Base-by-base conservation (phyloP, 1,139 yeast genomes). In the Protomyces macrosporus region DNA sequence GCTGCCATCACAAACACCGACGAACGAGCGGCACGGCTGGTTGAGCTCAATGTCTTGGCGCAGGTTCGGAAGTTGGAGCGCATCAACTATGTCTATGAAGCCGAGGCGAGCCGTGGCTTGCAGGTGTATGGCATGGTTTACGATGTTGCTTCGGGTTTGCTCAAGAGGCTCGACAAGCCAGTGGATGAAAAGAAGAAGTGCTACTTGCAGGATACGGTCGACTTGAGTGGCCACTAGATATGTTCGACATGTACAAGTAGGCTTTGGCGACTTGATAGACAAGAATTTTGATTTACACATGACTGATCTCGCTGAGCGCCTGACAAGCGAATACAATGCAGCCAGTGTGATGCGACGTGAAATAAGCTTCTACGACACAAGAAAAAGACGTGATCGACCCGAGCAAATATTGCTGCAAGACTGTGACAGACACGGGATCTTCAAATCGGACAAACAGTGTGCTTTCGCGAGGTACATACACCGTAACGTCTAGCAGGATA, bases 81-180 rank as follows among this genome's bases (percentile, higher is more conserved):
- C 70, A 89, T 87, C 71, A 88, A 89, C 40, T 83, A 87, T 64
- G 96, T 95, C 40, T 81, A 84, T 67, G 80, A 81, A 66, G 97
- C 96, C 7, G 77, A 87, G 68, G 81, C 81, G 67, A 80, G 79
- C 66, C 84, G 88, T n/a, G 84, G 86, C n/a, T 80, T 93, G 58
- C 88, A 89, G 75, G 88, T 93, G 52, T 86, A 90, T 82, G 98
- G 97, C 0, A 76, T 91, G 75, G 83, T 93, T 69, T 93, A 91
- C 76, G 90, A 91, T 72, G 97, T 90, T 53, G 84, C 82, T 48
- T 81, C 88, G 7, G 98, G 98, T 32, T 79, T 81, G 61, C 79
- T 91, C 54, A 78, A 76, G 65, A 75, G 74, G 67, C 73, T 81
- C 40, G 78, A 77, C 37, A 75, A 76, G 33, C 78, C 79, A 30